Evolutionary conservation across 371 early-diverging fungal genomes (phyloP).

Genomic region (Mortierella polycephala): DNA sequence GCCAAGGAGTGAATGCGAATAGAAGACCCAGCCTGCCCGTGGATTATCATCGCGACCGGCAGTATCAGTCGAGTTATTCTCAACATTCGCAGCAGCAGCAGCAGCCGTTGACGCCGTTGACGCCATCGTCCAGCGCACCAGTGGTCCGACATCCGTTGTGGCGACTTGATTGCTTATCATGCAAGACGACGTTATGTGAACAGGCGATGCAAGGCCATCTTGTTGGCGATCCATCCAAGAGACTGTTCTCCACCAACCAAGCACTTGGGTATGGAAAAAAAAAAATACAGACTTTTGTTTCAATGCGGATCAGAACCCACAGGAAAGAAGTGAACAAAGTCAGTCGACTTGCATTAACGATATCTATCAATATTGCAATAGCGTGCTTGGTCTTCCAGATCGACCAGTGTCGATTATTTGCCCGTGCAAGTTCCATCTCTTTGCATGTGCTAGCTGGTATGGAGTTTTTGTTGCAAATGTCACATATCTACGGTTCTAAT

Average conservation of each 20-base stretch:
- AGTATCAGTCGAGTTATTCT: slow-evolving; percentile 19
- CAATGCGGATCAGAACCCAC: no score
- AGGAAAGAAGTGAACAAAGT: neutral
- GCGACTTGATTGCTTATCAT: slow-evolving; percentile 43
- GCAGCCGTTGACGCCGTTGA: slow-evolving; percentile 33
- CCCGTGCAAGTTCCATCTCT: slow-evolving; percentile 53
- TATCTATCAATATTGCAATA: neutral
- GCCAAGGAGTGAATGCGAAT: slow-evolving; percentile 14
- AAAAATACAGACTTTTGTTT: neutral
- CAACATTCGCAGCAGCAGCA: slow-evolving; percentile 25
- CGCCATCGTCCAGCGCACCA: slow-evolving; percentile 21
- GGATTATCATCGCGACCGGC: slow-evolving; percentile 15
- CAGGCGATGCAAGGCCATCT: slow-evolving; percentile 54
- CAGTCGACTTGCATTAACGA: neutral
- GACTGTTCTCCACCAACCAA: slow-evolving; percentile 45
- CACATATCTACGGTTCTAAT: neutral
- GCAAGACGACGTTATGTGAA: slow-evolving; percentile 44
- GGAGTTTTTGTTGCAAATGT: neutral
- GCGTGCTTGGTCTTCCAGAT: slow-evolving; percentile 48
- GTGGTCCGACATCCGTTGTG: slow-evolving; percentile 47
- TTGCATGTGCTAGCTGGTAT: slow-evolving; percentile 54
- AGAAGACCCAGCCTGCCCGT: slow-evolving; percentile 33
- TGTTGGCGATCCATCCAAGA: slow-evolving; percentile 49
- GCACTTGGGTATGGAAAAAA: slow-evolving; percentile 36
- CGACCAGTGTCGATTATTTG: slow-evolving; percentile 53